Conservation (phyloP, 2,329 filamentous ascomycete species). For the Fusarium nematophilum region DNA sequence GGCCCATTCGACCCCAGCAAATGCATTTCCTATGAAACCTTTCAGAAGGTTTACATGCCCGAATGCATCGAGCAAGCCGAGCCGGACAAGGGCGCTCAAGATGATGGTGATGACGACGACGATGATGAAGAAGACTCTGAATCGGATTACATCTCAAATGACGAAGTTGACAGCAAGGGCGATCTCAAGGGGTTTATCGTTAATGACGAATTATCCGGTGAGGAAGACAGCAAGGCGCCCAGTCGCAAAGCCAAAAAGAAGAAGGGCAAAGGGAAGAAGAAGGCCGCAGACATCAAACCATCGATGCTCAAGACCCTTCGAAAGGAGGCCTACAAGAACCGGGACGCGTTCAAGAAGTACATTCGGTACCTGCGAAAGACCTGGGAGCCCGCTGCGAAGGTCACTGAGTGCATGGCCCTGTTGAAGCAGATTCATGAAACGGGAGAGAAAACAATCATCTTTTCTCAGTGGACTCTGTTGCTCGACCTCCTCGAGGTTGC, state of each 20-base stretch:
- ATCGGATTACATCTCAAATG: constrained; percentile 46
- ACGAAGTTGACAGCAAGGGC: constrained; percentile 51
- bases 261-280: constrained; percentile 54
- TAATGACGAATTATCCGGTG: constrained; percentile 46
- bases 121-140: constrained; percentile 42
- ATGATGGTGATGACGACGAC: constrained; percentile 48
- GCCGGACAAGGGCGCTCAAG: constrained; percentile 49
- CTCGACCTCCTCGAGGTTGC: constrained; percentile 80
- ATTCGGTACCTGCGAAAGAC: constrained; percentile 73
- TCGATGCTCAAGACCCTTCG: constrained; percentile 74
- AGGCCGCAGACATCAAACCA: constrained; percentile 57
- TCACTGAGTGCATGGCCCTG: constrained; percentile 80
- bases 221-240: constrained; percentile 10
- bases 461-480: constrained; percentile 83
- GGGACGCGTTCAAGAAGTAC: constrained; percentile 74
- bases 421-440: constrained; percentile 72
- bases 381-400: constrained; percentile 84
- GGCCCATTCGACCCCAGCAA: constrained; percentile 72
- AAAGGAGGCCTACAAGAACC: constrained; percentile 72
- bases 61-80: constrained; percentile 57
- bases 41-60: constrained; percentile 78
- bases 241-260: constrained; percentile 34
- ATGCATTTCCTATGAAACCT: constrained; percentile 79
- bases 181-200: constrained; percentile 68
- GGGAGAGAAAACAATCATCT: constrained; percentile 77